phyloP scores from a whole-genome alignment of 257 asterid species.

The Nemophila menziesii region DNA sequence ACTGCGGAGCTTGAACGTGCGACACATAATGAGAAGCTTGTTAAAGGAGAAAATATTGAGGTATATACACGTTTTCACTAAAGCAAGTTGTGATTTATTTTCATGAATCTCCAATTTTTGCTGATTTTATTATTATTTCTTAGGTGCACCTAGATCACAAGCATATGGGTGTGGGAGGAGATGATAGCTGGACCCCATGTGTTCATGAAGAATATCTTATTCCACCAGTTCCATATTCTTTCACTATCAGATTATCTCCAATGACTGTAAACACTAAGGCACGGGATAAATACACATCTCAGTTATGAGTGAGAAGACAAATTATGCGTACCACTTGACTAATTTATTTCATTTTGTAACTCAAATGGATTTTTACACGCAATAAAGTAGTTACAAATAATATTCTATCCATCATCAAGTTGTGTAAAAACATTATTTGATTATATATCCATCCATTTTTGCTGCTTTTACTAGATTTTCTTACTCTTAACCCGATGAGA shows the following conservation, averaged over 20 bases:
- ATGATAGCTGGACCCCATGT: slow-evolving; percentile 95
- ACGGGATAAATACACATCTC: slow-evolving; percentile 41
- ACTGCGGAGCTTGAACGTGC: slow-evolving; percentile 94
- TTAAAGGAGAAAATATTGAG: slow-evolving; percentile 68
- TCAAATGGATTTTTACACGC: neutral
- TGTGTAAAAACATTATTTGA: no score
- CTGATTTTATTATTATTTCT: slow-evolving; percentile 6
- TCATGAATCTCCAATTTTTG: neutral
- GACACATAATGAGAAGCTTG: slow-evolving; percentile 56
- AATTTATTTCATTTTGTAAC: neutral
- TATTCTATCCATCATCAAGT: no score
- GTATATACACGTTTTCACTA: no score
- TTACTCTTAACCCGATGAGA: no score
- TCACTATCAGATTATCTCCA: slow-evolving; percentile 59
- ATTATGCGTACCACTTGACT: neutral
- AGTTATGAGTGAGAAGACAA: slow-evolving; percentile 20
- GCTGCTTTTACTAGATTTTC: no score
- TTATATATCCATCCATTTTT: no score
- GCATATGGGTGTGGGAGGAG: slow-evolving; percentile 95
- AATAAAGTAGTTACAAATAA: no score
- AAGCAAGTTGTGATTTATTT: no score
- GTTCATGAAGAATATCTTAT: slow-evolving; percentile 74
- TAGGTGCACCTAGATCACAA: slow-evolving; percentile 97
- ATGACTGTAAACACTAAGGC: slow-evolving; percentile 32
- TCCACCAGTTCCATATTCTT: slow-evolving; percentile 62